phyloP scores from a whole-genome alignment of 2,329 filamentous ascomycete genomes.

The Exophiala alcalophila region DNA sequence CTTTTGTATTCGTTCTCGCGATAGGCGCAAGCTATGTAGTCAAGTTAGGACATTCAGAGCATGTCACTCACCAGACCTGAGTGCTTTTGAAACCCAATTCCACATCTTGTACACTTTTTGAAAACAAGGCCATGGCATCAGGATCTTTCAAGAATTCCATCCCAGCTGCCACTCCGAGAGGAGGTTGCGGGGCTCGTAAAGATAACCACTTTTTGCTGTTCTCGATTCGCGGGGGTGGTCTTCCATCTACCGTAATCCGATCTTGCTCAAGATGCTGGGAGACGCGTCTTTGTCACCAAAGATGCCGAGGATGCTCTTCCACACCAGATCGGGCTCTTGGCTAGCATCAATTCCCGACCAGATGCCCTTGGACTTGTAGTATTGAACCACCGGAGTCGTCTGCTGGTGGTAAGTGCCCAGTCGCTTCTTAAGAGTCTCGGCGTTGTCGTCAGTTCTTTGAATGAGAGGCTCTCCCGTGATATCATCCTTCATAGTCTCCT shows the following conservation, averaged over 20 bases:
- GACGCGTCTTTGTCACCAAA: conserved; percentile 59
- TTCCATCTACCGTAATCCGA: conserved; percentile 44
- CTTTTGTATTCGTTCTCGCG: conserved; percentile 20
- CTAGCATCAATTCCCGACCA: conserved; percentile 94
- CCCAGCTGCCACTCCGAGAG: conserved; percentile 9
- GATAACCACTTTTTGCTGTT: no score
- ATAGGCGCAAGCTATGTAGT: conserved; percentile 25
- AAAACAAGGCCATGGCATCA: conserved; percentile 18
- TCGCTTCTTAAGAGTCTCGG: conserved; percentile 91
- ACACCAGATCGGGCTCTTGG: conserved; percentile 92
- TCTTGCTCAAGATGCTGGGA: conserved; percentile 51
- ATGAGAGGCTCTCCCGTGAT: conserved; percentile 94
- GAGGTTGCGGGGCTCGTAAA: conserved; percentile 8
- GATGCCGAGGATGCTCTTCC: conserved; percentile 85
- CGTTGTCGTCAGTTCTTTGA: conserved; percentile 96
- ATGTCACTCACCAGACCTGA: conserved; percentile 21
- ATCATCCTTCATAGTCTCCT: conserved; percentile 91
- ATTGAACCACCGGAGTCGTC: conserved; percentile 86
- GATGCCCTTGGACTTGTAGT: conserved; percentile 97
- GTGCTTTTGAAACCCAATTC: conserved; percentile 13
- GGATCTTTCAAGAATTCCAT: conserved; percentile 9
- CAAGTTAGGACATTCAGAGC: conserved; percentile 16
- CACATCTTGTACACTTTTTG: conserved; percentile 25
- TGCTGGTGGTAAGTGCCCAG: conserved; percentile 90
- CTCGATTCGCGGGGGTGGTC: no score